A percentile compares a stretch with the other conserved stretches of the same genome.
phyloP scores from a whole-genome alignment of 768 basidiomycete species.

The Lactarius pseudohatsudake region DNA sequence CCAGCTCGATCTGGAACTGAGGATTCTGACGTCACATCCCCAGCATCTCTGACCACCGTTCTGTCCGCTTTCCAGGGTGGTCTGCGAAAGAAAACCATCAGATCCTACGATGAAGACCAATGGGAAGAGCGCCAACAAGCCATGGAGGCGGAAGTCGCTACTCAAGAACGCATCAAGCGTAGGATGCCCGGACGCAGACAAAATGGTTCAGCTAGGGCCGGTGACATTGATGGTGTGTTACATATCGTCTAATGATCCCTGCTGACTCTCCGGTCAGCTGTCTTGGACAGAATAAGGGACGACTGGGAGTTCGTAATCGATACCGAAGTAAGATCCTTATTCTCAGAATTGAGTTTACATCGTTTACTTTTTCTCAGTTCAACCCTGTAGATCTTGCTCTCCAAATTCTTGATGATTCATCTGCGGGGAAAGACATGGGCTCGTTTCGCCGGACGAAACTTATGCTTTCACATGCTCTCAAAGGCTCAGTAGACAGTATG shows the following conservation, averaged over 20 bases:
- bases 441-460: conserved; percentile 77
- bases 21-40: conserved; percentile 23
- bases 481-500: conserved; percentile 87
- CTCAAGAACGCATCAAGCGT: conserved; percentile 69
- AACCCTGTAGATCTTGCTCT: conserved; percentile 93
- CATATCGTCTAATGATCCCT: not conserved
- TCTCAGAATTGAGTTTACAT: conserved; percentile 13
- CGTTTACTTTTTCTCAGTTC: conserved; percentile 53
- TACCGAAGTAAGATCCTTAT: conserved; percentile 58
- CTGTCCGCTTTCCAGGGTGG: conserved; percentile 72
- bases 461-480: conserved; percentile 75
- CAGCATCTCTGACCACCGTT: conserved; percentile 41
- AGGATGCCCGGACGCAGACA: conserved; percentile 58
- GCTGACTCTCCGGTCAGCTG: conserved; percentile 46
- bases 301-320: conserved; percentile 90
- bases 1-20: conserved; percentile 19
- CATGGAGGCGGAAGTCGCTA: conserved; percentile 58
- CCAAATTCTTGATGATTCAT: conserved; percentile 77
- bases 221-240: conserved; percentile 77
- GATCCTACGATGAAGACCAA: conserved; percentile 53
- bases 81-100: conserved; percentile 54
- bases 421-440: conserved; percentile 68
- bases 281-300: conserved; percentile 81
- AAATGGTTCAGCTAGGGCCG: conserved; percentile 58
- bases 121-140: conserved; percentile 63